phyloP scores from a whole-genome alignment of 345 rosid genomes.

The Laguncularia racemosa region DNA sequence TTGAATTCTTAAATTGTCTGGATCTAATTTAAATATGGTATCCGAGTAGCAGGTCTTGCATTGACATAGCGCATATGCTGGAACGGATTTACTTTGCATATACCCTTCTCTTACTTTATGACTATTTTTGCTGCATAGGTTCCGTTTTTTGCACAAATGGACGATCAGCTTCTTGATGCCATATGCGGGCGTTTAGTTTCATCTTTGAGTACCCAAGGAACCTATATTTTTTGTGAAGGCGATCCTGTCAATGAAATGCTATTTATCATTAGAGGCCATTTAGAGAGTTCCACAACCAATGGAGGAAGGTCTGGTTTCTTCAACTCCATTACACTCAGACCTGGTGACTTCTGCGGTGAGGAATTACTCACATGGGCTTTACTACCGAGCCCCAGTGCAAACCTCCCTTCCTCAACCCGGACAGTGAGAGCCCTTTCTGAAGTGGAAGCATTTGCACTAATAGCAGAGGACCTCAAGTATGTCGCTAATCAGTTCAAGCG shows the following conservation, averaged over 20 bases:
- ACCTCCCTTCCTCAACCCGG: slow-evolving; percentile 71
- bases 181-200: slow-evolving; percentile 79
- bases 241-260: slow-evolving; percentile 91
- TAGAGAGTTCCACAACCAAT: slow-evolving; percentile 88
- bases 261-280: slow-evolving; percentile 78
- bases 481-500: slow-evolving; percentile 85
- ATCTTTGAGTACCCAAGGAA: slow-evolving; percentile 64
- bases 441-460: slow-evolving; percentile 86
- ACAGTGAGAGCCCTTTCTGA: slow-evolving; percentile 65
- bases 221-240: slow-evolving; percentile 67
- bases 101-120: neutral
- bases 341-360: slow-evolving; percentile 92
- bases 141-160: slow-evolving; percentile 92
- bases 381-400: slow-evolving; percentile 60
- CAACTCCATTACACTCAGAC: slow-evolving; percentile 76
- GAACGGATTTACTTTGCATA: neutral
- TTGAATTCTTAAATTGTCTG: no score
- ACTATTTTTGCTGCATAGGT: slow-evolving; percentile 36
- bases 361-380: slow-evolving; percentile 93
- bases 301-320: slow-evolving; percentile 92
- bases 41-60: no score
- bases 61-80: no score
- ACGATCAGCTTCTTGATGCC: slow-evolving; percentile 93
- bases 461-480: slow-evolving; percentile 76
- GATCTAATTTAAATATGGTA: no score